Percentiles rank a stretch among this genome's conserved stretches.
Conservation (phyloP, 2,329 filamentous ascomycete species). For the Chalaropsis ovoidea region DNA sequence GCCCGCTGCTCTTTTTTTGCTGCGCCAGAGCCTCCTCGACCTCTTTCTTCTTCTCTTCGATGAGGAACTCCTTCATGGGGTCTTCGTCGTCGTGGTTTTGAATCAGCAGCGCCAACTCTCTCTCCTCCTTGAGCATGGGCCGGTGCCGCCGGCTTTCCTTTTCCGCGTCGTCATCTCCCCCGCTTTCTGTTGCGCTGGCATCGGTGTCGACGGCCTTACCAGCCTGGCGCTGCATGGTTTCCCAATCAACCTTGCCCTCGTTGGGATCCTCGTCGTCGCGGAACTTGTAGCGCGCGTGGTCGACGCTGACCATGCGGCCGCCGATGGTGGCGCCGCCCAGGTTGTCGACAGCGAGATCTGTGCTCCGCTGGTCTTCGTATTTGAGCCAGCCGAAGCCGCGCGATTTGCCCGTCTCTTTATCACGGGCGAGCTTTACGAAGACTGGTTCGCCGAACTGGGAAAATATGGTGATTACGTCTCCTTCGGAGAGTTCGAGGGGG, state of each 20-base stretch:
- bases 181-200: constrained; percentile 29
- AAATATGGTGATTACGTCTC: constrained; percentile 92
- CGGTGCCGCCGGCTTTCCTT: constrained; percentile 39
- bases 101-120: constrained; percentile 64
- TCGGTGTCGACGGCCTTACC: constrained; percentile 38
- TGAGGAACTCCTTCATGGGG: constrained; percentile 87
- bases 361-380: constrained; percentile 95
- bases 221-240: constrained; percentile 47
- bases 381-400: constrained; percentile 94
- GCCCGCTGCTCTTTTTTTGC: constrained; percentile 40
- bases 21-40: constrained; percentile 55
- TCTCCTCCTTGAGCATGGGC: constrained; percentile 68
- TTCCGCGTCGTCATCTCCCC: constrained; percentile 40
- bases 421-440: constrained; percentile 81
- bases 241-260: constrained; percentile 49
- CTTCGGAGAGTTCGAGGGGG: constrained; percentile 85
- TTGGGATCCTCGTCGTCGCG: constrained; percentile 65
- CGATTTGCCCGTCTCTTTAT: constrained; percentile 93
- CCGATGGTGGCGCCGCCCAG: constrained; percentile 75
- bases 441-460: constrained; percentile 94
- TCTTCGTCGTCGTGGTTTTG: constrained; percentile 85
- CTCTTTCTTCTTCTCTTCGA: constrained; percentile 86
- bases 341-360: constrained; percentile 92
- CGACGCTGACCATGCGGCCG: constrained; percentile 72
- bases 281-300: constrained; percentile 85